phyloP scores from a whole-genome alignment of 225 moss, liverwort and hornwort species.

The Marchantia paleacea region DNA sequence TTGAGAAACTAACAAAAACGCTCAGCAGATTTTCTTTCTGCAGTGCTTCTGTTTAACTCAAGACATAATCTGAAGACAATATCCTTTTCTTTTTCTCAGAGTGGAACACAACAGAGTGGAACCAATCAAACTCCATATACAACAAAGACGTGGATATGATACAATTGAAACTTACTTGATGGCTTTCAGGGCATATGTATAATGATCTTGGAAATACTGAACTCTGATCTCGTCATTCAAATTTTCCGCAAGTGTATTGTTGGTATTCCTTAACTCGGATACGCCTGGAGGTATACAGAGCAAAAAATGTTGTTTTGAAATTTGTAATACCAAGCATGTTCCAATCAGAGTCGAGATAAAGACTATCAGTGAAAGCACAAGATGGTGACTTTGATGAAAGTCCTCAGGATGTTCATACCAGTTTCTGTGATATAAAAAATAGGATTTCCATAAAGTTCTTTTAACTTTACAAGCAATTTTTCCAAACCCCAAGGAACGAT shows the following conservation, averaged over 20 bases:
- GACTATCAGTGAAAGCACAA: not conserved
- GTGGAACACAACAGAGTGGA: not conserved
- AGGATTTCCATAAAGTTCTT: conserved; percentile 48
- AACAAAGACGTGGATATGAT: not conserved
- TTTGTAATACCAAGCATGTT: not conserved
- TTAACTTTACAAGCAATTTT: conserved; percentile 43
- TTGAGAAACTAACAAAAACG: not conserved
- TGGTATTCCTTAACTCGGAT: conserved; percentile 31
- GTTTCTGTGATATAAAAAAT: conserved; percentile 63
- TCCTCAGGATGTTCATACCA: conserved; percentile 25
- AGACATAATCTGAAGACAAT: not conserved
- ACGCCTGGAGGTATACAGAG: conserved; percentile 30
- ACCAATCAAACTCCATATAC: not conserved
- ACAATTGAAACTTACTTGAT: not conserved
- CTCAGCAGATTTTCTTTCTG: not conserved
- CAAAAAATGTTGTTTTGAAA: not conserved
- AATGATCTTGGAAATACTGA: conserved; percentile 39
- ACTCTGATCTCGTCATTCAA: conserved; percentile 47
- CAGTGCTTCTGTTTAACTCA: not conserved
- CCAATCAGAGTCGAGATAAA: not conserved
- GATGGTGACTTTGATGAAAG: not conserved
- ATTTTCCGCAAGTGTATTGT: conserved; percentile 21
- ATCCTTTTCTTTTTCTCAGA: not conserved
- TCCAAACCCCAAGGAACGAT: conserved; percentile 50
- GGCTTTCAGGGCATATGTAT: not conserved